Conservation (phyloP, 2,329 filamentous ascomycete species). For the Diaporthe sp. region DNA sequence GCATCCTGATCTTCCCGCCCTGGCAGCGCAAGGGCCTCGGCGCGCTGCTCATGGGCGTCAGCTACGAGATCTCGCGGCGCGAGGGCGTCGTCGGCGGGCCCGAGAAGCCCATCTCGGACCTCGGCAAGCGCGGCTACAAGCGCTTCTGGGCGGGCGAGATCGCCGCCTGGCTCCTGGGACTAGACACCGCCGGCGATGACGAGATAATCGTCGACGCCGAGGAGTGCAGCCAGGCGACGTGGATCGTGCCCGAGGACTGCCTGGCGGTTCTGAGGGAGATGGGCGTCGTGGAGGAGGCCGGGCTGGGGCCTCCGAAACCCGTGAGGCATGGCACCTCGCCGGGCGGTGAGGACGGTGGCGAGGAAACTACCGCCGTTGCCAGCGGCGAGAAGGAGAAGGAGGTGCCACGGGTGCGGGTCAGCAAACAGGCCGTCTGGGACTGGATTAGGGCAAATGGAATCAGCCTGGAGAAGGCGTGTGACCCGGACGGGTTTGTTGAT, state of each 20-base stretch:
- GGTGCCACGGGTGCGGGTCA: constrained; percentile 60
- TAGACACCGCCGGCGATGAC: constrained; percentile 51
- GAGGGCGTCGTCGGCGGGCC: constrained; percentile 90
- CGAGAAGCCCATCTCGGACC: constrained; percentile 90
- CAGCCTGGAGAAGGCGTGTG: constrained; percentile 74
- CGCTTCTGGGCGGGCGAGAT: constrained; percentile 91
- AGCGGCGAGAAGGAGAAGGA: constrained; percentile 47
- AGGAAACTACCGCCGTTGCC: constrained; percentile 38
- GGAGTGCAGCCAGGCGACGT: constrained; percentile 81
- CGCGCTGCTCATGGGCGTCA: constrained; percentile 89
- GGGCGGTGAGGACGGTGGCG: constrained; percentile 41
- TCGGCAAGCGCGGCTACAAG: constrained; percentile 85
- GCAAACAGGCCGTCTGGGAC: constrained; percentile 69
- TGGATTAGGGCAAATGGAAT: constrained; percentile 77
- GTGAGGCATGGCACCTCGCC: constrained; percentile 14
- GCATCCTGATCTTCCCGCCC: constrained; percentile 94
- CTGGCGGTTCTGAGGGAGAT: constrained; percentile 83
- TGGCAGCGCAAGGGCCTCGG: constrained; percentile 94
- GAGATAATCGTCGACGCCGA: constrained; percentile 74
- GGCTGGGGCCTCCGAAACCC: constrained; percentile 56
- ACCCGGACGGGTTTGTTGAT: constrained; percentile 80
- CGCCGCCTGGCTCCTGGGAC: constrained; percentile 72
- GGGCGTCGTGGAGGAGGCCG: constrained; percentile 75
- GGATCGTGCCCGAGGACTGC: constrained; percentile 88
- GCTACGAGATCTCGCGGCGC: constrained; percentile 89